Conservation (phyloP, 768 basidiomycete species). For the Cystobasidium tubakii region DNA sequence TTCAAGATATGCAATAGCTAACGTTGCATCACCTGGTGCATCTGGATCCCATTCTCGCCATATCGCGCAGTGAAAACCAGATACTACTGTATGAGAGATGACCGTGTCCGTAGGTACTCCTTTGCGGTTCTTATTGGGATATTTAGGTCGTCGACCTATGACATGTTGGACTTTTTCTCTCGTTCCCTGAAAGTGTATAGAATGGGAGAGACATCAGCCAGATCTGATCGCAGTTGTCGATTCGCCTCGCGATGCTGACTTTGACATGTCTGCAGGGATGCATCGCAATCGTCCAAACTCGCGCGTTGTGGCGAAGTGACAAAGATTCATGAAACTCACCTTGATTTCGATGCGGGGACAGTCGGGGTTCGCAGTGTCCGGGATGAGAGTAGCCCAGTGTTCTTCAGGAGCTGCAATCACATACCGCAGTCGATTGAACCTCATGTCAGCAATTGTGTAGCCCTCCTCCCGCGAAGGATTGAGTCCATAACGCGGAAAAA, state of each 20-base stretch:
- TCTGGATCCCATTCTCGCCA: constrained; percentile 25
- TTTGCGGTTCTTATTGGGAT: background rate
- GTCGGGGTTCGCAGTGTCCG: background rate
- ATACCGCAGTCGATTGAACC: too few relatives aligned
- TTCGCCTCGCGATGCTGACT: too few relatives aligned
- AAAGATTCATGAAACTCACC: background rate
- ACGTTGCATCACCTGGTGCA: background rate
- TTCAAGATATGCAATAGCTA: constrained; percentile 24
- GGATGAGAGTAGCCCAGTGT: constrained; percentile 22
- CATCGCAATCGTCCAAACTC: background rate
- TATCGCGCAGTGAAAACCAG: constrained; percentile 26
- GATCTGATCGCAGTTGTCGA: too few relatives aligned
- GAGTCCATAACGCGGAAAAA: too few relatives aligned
- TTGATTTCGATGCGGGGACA: constrained; percentile 5
- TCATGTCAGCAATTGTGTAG: too few relatives aligned
- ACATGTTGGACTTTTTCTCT: constrained; percentile 12
- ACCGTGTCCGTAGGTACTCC: constrained; percentile 1
- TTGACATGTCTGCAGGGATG: too few relatives aligned
- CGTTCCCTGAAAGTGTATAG: background rate
- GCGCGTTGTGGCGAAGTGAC: constrained; percentile 1
- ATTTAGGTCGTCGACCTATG: constrained; percentile 18
- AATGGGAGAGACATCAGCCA: background rate
- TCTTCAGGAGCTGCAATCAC: constrained; percentile 7
- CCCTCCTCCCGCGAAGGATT: background rate
- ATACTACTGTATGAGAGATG: background rate